Conservation (phyloP, 2,329 filamentous ascomycete species). For the Fusarium sambucinum region DNA sequence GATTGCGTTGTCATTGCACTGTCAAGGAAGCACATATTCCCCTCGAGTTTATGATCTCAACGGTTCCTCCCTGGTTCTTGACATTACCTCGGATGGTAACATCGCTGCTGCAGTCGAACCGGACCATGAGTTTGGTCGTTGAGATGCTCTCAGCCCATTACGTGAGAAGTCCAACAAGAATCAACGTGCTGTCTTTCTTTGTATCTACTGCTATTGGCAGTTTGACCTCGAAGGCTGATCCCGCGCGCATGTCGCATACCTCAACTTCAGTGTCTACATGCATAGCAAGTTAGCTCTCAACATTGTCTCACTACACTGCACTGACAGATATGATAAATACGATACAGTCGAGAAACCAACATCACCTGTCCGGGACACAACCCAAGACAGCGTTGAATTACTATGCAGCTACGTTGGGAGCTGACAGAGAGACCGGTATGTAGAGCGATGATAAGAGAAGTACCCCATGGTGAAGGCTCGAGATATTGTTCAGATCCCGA, state of each 20-base stretch:
- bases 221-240: constrained; percentile 28
- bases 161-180: constrained; percentile 21
- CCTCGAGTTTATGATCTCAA: constrained; percentile 17
- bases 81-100: constrained; percentile 35
- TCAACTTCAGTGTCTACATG: constrained; percentile 21
- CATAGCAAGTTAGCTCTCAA: constrained; percentile 39
- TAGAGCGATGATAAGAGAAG: constrained; percentile 18
- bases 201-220: constrained; percentile 32
- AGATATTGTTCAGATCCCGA: too few relatives aligned
- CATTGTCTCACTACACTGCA: constrained; percentile 36
- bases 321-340: constrained; percentile 22
- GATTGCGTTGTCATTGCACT: constrained; percentile 28
- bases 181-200: constrained; percentile 32
- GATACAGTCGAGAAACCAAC: constrained; percentile 25
- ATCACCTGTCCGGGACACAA: constrained; percentile 23
- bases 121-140: constrained; percentile 11
- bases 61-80: constrained; percentile 23
- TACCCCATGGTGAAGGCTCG: constrained; percentile 22
- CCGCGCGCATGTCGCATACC: not conserved
- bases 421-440: constrained; percentile 16
- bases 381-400: constrained; percentile 23
- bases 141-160: constrained; percentile 27
- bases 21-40: constrained; percentile 21
- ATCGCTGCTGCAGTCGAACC: constrained; percentile 18
- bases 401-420: constrained; percentile 12